These are phyloP conservation scores for Elaphomyces granulatus DNA, from an alignment of 495 filamentous ascomycete genomes.

Conservation along the genomic window DNA sequence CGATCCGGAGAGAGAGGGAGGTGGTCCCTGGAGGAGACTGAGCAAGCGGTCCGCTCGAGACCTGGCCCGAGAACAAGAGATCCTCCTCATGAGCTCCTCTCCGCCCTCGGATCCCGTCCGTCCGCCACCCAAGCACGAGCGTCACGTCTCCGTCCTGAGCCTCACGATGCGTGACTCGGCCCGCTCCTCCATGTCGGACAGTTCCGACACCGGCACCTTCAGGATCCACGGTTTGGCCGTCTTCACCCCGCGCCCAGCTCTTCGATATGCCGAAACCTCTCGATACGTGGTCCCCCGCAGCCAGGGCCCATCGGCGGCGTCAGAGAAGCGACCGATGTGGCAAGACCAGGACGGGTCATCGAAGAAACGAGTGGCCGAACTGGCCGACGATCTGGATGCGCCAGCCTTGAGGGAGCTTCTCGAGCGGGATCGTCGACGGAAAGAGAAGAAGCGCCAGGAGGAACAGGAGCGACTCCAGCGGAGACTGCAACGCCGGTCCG, in stretches of 20 bases:
- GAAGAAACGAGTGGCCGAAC: slow-evolving; percentile 57
- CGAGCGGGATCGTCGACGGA: slow-evolving; percentile 67
- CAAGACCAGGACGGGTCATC: slow-evolving; percentile 46
- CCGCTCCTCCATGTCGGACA: slow-evolving; percentile 54
- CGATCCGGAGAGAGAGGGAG: slow-evolving; percentile 28
- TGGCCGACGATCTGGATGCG: slow-evolving; percentile 71
- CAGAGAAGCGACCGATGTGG: slow-evolving; percentile 12
- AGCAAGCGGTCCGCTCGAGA: slow-evolving; percentile 68
- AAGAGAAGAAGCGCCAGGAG: slow-evolving; percentile 54
- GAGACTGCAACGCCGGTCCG: slow-evolving; percentile 51
- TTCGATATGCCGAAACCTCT: slow-evolving; percentile 55
- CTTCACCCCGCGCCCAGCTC: slow-evolving; percentile 63
- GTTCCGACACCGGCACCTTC: slow-evolving; percentile 55
- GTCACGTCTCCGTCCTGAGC: slow-evolving; percentile 50
- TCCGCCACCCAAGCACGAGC: slow-evolving; percentile 41
- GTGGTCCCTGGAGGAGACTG: slow-evolving; percentile 48
- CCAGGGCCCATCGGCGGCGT: slow-evolving; percentile 21
- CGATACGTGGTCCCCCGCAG: slow-evolving; percentile 29
- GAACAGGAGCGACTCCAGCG: slow-evolving; percentile 59
- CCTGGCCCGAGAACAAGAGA: slow-evolving; percentile 66
- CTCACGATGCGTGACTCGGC: slow-evolving; percentile 58
- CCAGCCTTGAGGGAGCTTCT: slow-evolving; percentile 66
- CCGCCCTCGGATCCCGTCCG: slow-evolving; percentile 42
- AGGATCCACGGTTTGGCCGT: slow-evolving; percentile 60
- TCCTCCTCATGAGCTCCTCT: slow-evolving; percentile 59